Evolutionary conservation across 768 basidiomycete species (phyloP), one percentile per base, ranked within the genome.

Genomic region (Lactarius trivialis): DNA sequence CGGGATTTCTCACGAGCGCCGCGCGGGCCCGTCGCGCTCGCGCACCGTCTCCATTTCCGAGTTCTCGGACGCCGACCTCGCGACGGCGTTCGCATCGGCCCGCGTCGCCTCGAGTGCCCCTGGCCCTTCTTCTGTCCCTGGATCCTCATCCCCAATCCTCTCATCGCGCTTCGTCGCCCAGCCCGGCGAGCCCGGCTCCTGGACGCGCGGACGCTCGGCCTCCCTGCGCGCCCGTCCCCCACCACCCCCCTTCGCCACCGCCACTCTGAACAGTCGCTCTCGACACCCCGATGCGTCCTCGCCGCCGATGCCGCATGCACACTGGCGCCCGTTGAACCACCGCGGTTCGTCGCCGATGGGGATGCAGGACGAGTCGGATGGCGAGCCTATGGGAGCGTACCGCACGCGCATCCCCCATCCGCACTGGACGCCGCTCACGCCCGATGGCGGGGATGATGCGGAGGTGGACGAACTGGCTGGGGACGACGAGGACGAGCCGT

Each of bases 21-120:
- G 26, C 33, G 8, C 50, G 28, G 28, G 57, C n/a, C 55, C 63
- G 2, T 64, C 63, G 15, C 57, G 58, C 32, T 60, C 63, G 21
- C 63, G 63, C 14, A 60, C 63, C 24, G 54, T 50, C 24, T 63
- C 62, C 12, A 43, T 56, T 36, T 64, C 63, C 19, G 58, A 63
- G 12, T 7, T 50, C 14, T 64, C 63, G 19, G 58, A 63, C 17
- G 26, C 45, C 6, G 63, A 64, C 0, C 54, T 56, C 12, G 17
- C 43, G 8, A 36, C 52, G 1, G 52, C 57, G 6, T 48, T 58
- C 21, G 55, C n/a, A 1, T 55, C 52, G 0, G 21, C 61, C 34
- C 45, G 24, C 6, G 61, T 63, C 45, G 61, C 56, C 21, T 37
- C 61, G 49, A 50, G 49, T 24, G 28, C 50, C n/a, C 48, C 61